Base-by-base conservation (phyloP, 1,139 yeast species). In the Citeromyces hawaiiensis region DNA sequence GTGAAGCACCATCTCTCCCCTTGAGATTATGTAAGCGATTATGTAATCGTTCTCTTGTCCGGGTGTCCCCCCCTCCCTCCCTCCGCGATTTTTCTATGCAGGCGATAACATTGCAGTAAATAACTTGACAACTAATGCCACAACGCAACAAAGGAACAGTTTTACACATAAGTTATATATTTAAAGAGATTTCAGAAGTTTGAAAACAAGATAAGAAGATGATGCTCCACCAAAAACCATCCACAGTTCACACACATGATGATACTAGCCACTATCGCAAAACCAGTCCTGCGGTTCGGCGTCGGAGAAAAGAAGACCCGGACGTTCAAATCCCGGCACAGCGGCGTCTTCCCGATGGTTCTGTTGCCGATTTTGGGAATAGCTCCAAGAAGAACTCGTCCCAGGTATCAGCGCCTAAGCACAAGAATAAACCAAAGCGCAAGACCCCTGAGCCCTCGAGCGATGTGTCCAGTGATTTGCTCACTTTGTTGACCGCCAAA, bases 181-280 rank as follows among this genome's bases (percentile, higher is more conserved):
- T 16, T 16, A 4, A 13, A 31, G 25, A 34, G 15, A 16, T 11
- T 16, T 19, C n/a, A 35, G 3, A 14, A 30, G 29, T 33, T 34
- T 41, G 39, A 36, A 11, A 5, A 29, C 38, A 36, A 11, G 13
- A 5, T 30, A 31, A 40, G 38, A 54, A 42, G 40, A 64, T 66
- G 70, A 65, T 64, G 68, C 61, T 64, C 19, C 69, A 63, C 47
- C 67, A 63, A 47, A 46, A 54, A 47, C 65, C 65, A 31, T 47
- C 53, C 39, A 52, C 59, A 38, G 50, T 58, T 42, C 60, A 49
- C 44, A 39, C 27, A 47, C 38, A 43, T 44, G 42, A 43, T 35
- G n/a, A 37, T 32, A 39, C 31, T 39, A 18, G 34, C 29, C 30
- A 31, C 14, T 29, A 44, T 35, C 34, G 42, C 37, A 38, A 34